Base-by-base conservation (phyloP, 495 filamentous ascomycete genomes). In the Hyphodiscus hymeniophilus region DNA sequence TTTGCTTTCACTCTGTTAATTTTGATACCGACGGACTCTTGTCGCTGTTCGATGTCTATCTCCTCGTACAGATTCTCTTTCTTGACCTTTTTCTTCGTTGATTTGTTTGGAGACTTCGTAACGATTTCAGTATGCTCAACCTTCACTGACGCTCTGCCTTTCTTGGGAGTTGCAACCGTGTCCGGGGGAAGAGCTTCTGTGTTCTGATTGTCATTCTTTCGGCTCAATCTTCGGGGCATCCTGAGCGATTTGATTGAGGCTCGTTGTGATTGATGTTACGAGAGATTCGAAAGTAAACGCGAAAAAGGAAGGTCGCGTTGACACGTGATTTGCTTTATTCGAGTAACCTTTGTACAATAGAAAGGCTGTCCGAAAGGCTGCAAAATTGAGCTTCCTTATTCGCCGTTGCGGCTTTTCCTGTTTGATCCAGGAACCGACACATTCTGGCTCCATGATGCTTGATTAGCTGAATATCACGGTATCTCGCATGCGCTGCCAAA, bases 181-280 rank as follows among this genome's bases (percentile, higher is more conserved):
- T 46, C 44, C 15, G 21, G 12, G 4, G 21, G 31, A 26, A 47
- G 31, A 22, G 31, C 31, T 10, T 55, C 39, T n/a, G 16, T 3
- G 6, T 7, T 22, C 20, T 39, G 22, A 8, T 15, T 41, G 13
- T 48, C 48, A 12, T 21, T 40, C 32, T 50, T 53, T 7, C 42
- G 52, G 16, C 33, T 51, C 7, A 48, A 34, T 50, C 49, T 48
- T 42, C 52, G 56, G 53, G 56, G 41, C 56, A 59, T 59, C 22
- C 15, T 50, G 38, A 46, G 44, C 24, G 33, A 12, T 39, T 35
- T 18, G 28, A 36, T 30, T 18, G 34, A 13, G 30, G 21, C 7
- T 48, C 20, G 51, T 50, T 38, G 42, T 23, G 34, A 10, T 41
- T 40, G 32, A 8, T 15, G 41, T 33, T 31, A 33, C 34, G 41